These are phyloP conservation scores for Dothistroma pini DNA, from an alignment of 2,329 filamentous ascomycete genomes.

Conservation along the genomic window DNA sequence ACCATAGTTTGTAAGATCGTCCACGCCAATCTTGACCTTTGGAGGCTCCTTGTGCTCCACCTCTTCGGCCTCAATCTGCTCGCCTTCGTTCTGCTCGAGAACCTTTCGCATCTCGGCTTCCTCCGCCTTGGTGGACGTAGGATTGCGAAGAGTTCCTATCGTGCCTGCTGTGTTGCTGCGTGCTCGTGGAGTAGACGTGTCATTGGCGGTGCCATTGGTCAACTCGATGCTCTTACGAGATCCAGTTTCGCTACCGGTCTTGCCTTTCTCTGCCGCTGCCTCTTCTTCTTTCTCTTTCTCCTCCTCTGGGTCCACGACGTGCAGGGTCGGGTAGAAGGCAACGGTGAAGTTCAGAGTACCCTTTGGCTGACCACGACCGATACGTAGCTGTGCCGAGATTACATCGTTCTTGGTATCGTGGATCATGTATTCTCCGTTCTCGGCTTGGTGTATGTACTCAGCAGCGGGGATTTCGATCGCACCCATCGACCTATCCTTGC, in stretches of 20 bases:
- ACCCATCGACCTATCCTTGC: slow-evolving; percentile 85
- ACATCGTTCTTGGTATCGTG: slow-evolving; percentile 67
- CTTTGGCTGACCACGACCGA: slow-evolving; percentile 72
- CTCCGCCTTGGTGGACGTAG: slow-evolving; percentile 30
- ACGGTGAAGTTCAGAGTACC: slow-evolving; percentile 77
- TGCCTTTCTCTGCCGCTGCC: slow-evolving; percentile 51
- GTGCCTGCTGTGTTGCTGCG: slow-evolving; percentile 38
- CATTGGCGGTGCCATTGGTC: slow-evolving; percentile 1
- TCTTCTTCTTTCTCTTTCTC: slow-evolving; percentile 58
- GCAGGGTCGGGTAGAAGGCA: slow-evolving; percentile 85
- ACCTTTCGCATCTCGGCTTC: slow-evolving; percentile 43
- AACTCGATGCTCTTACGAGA: slow-evolving; percentile 18
- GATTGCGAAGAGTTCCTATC: slow-evolving; percentile 38
- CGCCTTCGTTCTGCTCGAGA: slow-evolving; percentile 46
- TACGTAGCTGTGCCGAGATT: slow-evolving; percentile 64
- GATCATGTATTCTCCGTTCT: slow-evolving; percentile 74
- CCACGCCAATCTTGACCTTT: slow-evolving; percentile 72
- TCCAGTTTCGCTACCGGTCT: slow-evolving; percentile 19
- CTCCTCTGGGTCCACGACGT: slow-evolving; percentile 84
- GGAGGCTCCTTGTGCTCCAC: slow-evolving; percentile 56
- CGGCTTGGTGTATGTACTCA: slow-evolving; percentile 75
- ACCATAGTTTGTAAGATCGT: slow-evolving; percentile 78
- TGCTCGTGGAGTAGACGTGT: slow-evolving; percentile 1
- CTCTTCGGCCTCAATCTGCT: slow-evolving; percentile 43
- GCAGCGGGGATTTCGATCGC: slow-evolving; percentile 70